Percentiles rank a stretch among this genome's conserved stretches.
phyloP scores from a whole-genome alignment of 2,329 filamentous ascomycete species.

The Pyrenochaeta sp. region DNA sequence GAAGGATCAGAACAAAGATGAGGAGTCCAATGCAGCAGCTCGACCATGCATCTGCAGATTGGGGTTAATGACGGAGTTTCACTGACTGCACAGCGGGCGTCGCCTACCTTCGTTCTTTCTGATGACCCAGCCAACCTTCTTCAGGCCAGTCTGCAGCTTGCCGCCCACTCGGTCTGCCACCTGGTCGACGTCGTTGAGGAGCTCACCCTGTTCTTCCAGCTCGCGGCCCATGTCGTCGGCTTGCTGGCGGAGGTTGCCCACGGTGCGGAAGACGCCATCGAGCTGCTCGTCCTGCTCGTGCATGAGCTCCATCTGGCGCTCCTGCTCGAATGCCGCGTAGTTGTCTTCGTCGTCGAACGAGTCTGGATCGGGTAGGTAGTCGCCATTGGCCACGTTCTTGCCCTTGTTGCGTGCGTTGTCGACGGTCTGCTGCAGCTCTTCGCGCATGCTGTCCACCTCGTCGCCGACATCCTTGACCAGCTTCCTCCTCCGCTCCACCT shows the following conservation, averaged over 20 bases:
- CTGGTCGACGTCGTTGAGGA: slow-evolving; percentile 84
- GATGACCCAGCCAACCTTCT: slow-evolving; percentile 84
- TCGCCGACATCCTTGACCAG: slow-evolving; percentile 88
- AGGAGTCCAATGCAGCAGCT: slow-evolving; percentile 90
- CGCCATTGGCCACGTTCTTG: slow-evolving; percentile 49
- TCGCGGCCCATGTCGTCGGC: slow-evolving; percentile 96
- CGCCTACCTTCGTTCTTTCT: slow-evolving; percentile 82
- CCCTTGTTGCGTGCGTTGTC: slow-evolving; percentile 49
- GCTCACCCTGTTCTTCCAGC: slow-evolving; percentile 90
- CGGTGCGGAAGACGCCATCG: slow-evolving; percentile 90
- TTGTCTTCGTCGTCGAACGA: slow-evolving; percentile 65
- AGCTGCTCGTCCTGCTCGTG: slow-evolving; percentile 92
- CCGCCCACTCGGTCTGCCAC: slow-evolving; percentile 88
- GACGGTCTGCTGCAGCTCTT: slow-evolving; percentile 73
- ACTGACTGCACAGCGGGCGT: not conserved
- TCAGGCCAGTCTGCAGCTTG: slow-evolving; percentile 83
- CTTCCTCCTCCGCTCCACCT: slow-evolving; percentile 79
- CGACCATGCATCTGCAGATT: slow-evolving; percentile 67
- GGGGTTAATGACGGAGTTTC: slow-evolving; percentile 4
- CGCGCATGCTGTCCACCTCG: slow-evolving; percentile 88
- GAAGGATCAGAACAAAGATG: slow-evolving; percentile 85
- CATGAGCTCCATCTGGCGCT: slow-evolving; percentile 91
- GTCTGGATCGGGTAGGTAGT: slow-evolving; percentile 67
- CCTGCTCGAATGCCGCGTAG: slow-evolving; percentile 86
- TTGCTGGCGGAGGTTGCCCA: slow-evolving; percentile 87